Conservation (phyloP, 768 basidiomycete species). For the Kwoniella europaea region DNA sequence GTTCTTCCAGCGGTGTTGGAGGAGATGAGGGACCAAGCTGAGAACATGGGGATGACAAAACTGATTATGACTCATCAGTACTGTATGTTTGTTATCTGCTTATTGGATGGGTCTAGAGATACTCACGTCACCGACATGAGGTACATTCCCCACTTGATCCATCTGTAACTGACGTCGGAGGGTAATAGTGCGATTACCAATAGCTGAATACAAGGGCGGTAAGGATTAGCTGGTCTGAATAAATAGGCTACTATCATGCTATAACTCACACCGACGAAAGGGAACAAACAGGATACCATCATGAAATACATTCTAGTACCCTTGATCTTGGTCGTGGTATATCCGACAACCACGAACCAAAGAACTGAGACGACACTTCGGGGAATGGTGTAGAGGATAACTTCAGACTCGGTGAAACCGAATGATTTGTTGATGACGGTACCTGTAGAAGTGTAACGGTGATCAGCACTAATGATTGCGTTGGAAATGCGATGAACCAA, state of each 20-base stretch:
- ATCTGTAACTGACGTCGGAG: conserved; percentile 4
- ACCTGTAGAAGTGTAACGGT: not conserved
- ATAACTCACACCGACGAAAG: conserved; percentile 2
- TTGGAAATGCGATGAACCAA: not conserved
- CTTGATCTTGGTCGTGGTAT: conserved; percentile 10
- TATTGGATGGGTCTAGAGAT: not conserved
- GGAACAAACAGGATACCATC: conserved; percentile 14
- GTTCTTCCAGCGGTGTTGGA: conserved; percentile 42
- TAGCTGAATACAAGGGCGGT: not conserved
- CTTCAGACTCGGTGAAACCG: conserved; percentile 26
- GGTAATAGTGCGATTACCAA: conserved; percentile 27
- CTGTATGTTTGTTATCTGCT: no score
- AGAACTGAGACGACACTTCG: conserved; percentile 19
- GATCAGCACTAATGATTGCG: no score
- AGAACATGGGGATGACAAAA: conserved; percentile 30
- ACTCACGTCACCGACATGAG: conserved; percentile 34
- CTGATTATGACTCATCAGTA: not conserved
- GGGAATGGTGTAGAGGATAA: conserved; percentile 29
- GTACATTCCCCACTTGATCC: conserved; percentile 27
- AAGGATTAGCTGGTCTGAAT: not conserved
- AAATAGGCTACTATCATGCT: no score
- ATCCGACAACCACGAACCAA: conserved; percentile 17
- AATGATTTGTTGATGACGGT: conserved; percentile 21
- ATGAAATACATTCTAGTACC: conserved; percentile 15
- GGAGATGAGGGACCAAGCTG: conserved; percentile 36